Evolutionary conservation across 257 asterid species (phyloP).

Genomic region (Ocimum tenuiflorum): DNA sequence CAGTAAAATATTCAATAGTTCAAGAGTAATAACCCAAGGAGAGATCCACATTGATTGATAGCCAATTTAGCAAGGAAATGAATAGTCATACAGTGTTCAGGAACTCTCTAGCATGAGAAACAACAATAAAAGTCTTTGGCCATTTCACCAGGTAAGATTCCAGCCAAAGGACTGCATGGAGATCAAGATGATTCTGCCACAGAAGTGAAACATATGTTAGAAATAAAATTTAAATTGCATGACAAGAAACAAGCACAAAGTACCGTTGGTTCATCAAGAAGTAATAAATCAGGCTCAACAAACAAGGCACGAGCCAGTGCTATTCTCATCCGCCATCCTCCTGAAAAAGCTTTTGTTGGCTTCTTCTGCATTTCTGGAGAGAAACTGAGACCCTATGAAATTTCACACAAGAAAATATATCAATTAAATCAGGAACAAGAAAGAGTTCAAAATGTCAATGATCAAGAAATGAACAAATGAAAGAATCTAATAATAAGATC

Average conservation of each 20-base stretch:
- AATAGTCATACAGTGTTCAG: conserved; percentile 61
- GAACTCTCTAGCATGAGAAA: conserved; percentile 98
- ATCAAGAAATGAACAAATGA: conserved; percentile 13
- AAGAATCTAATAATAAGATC: conserved; percentile 12
- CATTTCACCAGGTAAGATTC: conserved; percentile 91
- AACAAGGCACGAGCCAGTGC: conserved; percentile 97
- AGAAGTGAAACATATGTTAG: conserved; percentile 23
- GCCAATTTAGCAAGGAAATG: conserved; percentile 12
- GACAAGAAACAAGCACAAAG: conserved; percentile 22
- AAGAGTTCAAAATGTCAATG: conserved; percentile 6
- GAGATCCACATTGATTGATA: background rate
- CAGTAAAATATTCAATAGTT: conserved; percentile 3
- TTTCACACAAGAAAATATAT: conserved; percentile 7
- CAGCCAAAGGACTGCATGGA: conserved; percentile 98
- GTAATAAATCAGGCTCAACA: conserved; percentile 86
- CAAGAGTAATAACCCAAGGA: background rate
- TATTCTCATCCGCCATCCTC: conserved; percentile 99
- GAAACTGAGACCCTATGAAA: conserved; percentile 87
- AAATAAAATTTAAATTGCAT: background rate
- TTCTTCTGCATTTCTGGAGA: conserved; percentile 79
- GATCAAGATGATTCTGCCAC: conserved; percentile 97
- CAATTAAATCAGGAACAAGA: background rate
- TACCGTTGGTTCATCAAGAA: conserved; percentile 98
- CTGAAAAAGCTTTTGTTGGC: conserved; percentile 89
- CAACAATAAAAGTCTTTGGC: conserved; percentile 97